Percentiles rank a stretch among this genome's conserved stretches.
phyloP scores from a whole-genome alignment of 2,329 filamentous ascomycete species.

The Claviceps humidiphila region DNA sequence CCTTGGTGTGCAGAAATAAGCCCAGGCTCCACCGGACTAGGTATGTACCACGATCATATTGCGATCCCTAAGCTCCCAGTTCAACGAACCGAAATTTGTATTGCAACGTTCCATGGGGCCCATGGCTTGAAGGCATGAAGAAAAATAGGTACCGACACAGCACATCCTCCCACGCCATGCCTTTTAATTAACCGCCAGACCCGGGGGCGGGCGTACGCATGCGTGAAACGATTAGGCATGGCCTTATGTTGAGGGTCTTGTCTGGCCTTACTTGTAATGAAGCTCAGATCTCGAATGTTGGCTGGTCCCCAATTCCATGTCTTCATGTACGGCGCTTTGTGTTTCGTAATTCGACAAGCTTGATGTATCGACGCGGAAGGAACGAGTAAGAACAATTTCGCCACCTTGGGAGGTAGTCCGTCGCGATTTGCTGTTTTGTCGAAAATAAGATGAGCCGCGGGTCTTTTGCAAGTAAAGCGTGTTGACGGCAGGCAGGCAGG shows the following conservation, averaged over 20 bases:
- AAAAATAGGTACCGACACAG: too few species aligned
- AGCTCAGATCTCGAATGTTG: not conserved
- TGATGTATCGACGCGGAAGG: constrained; percentile 15
- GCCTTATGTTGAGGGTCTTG: not conserved
- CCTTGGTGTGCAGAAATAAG: too few species aligned
- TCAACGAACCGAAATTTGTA: too few species aligned
- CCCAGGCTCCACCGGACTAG: too few species aligned
- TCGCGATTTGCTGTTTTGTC: constrained; percentile 8
- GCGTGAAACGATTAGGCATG: not conserved
- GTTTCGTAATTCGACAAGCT: constrained; percentile 8
- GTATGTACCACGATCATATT: too few species aligned
- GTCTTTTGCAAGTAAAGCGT: constrained; percentile 9
- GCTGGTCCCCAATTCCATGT: constrained; percentile 11
- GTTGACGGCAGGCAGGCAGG: constrained; percentile 17
- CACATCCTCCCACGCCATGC: too few species aligned
- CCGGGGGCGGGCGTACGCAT: too few species aligned
- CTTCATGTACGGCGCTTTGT: constrained; percentile 10
- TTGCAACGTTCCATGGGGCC: too few species aligned
- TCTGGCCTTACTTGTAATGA: not conserved
- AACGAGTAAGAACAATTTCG: constrained; percentile 18
- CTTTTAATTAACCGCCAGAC: too few species aligned
- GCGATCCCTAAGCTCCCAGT: too few species aligned
- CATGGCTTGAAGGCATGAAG: too few species aligned
- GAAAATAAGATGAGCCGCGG: constrained; percentile 12
- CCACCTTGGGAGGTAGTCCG: constrained; percentile 6